Conservation (phyloP, 306 rosid genomes). For the Morella rubra region DNA sequence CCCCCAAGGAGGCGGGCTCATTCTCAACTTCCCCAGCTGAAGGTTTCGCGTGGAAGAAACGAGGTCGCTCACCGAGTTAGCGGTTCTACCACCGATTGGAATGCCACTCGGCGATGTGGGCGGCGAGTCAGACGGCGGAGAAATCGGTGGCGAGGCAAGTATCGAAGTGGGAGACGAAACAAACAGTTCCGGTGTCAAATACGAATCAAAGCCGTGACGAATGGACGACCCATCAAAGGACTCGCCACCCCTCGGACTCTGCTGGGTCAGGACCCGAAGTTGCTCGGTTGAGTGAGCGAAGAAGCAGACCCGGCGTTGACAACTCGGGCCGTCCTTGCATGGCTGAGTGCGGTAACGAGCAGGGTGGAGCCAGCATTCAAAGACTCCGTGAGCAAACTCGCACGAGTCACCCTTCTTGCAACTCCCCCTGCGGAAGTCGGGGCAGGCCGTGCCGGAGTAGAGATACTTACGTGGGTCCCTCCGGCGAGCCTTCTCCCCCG, state of each 20-base stretch:
- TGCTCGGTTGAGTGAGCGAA: constrained; percentile 86
- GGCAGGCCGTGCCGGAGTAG: constrained; percentile 71
- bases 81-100: constrained; percentile 27
- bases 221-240: constrained; percentile 31
- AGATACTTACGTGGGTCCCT: constrained; percentile 69
- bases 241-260: constrained; percentile 35
- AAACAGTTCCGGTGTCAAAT: constrained; percentile 5
- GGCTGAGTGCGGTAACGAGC: constrained; percentile 84
- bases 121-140: constrained; percentile 54
- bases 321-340: constrained; percentile 70
- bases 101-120: constrained; percentile 43
- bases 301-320: constrained; percentile 81
- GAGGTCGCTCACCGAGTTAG: constrained; percentile 35
- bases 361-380: constrained; percentile 97
- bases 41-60: constrained; percentile 42
- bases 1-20: constrained; percentile 30
- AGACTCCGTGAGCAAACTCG: constrained; percentile 86
- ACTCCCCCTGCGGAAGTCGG: constrained; percentile 70
- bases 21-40: constrained; percentile 37
- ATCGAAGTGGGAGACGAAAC: constrained; percentile 68
- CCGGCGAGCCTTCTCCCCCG: constrained; percentile 92
- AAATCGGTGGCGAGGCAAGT: constrained; percentile 42
- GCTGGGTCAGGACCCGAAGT: constrained; percentile 48
- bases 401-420: constrained; percentile 74
- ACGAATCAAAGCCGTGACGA: constrained; percentile 25